Percentiles rank a stretch among this genome's conserved stretches.
phyloP scores from a whole-genome alignment of 2,329 filamentous ascomycete genomes.

The Venturia carpophila region DNA sequence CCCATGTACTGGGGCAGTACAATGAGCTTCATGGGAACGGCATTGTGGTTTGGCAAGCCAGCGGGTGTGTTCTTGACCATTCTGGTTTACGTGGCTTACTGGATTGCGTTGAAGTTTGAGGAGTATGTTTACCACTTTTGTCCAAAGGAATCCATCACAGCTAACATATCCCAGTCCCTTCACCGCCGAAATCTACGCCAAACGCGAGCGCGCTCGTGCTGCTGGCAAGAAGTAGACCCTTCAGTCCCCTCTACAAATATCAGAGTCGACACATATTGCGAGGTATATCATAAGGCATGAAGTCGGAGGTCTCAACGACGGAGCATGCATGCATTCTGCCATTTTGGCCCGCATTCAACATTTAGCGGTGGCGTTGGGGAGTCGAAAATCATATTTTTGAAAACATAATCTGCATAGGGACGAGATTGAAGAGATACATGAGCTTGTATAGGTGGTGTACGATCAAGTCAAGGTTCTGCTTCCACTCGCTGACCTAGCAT shows the following conservation, averaged over 20 bases:
- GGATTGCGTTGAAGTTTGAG: slow-evolving; percentile 75
- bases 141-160: not conserved
- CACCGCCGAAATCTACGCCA: slow-evolving; percentile 85
- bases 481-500: no score
- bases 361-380: slow-evolving; percentile 17
- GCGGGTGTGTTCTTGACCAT: slow-evolving; percentile 71
- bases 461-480: not conserved
- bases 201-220: slow-evolving; percentile 53
- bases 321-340: slow-evolving; percentile 10
- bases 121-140: slow-evolving; percentile 46
- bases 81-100: slow-evolving; percentile 70
- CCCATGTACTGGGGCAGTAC: slow-evolving; percentile 98
- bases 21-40: slow-evolving; percentile 82
- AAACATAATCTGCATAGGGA: not conserved
- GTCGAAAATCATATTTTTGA: not conserved
- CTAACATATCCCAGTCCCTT: slow-evolving; percentile 53
- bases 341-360: slow-evolving; percentile 18
- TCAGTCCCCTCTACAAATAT: not conserved
- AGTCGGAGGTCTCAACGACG: slow-evolving; percentile 17
- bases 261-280: not conserved
- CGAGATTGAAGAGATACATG: not conserved
- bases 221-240: slow-evolving; percentile 23
- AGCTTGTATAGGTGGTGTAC: not conserved
- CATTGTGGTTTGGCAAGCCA: slow-evolving; percentile 77
- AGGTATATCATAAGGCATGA: not conserved